Evolutionary conservation across 1,284 basidiomycete genomes (phyloP), one percentile per base, ranked within the genome.

Genomic region (Sporisorium graminicola): DNA sequence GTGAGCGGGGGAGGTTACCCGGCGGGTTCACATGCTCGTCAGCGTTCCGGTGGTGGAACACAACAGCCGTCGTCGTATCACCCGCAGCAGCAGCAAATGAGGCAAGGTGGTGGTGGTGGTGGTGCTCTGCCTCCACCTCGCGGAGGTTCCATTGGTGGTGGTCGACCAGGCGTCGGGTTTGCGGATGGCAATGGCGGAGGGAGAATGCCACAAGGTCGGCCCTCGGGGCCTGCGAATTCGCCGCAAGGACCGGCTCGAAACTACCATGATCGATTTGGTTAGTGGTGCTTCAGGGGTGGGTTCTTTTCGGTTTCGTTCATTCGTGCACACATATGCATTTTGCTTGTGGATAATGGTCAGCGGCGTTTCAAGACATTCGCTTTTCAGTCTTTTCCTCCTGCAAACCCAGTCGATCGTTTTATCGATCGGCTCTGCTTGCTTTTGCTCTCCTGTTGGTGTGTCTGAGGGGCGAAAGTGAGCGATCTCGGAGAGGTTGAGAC

Each of bases 181-280:
- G 13, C 8, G n/a, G n/a, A n/a, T 35, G 35, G 35, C 35, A n/a
- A n/a, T n/a, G n/a, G n/a, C n/a, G n/a, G n/a, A n/a, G n/a, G n/a
- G n/a, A n/a, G n/a, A n/a, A n/a, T n/a, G 13, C 16, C 37, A 37
- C 37, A 40, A 13, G n/a, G n/a, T 20, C 40, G 40, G 3, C 52
- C 37, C 18, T 22, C 37, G 3, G 27, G 54, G 0, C 40, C 54
- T 2, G 1, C 54, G 29, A 29, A 27, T 20, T 12, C 26, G 6
- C 33, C 43, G 9, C 33, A 35, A 16, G 50, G 31, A 18, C 35
- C 57, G 40, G 62, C 63, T 31, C 51, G 63, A 13, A 66, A 33
- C 42, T 70, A 75, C 50, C 73, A 70, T 14, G 73, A 75, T 43
- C 73, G 67, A 40, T 75, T 75, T 37, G 62, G 63, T 33, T 65